Percentiles rank a stretch among this genome's conserved stretches.
Conservation (phyloP, 83 land plant genomes). For the Diphasiastrum complanatum region DNA sequence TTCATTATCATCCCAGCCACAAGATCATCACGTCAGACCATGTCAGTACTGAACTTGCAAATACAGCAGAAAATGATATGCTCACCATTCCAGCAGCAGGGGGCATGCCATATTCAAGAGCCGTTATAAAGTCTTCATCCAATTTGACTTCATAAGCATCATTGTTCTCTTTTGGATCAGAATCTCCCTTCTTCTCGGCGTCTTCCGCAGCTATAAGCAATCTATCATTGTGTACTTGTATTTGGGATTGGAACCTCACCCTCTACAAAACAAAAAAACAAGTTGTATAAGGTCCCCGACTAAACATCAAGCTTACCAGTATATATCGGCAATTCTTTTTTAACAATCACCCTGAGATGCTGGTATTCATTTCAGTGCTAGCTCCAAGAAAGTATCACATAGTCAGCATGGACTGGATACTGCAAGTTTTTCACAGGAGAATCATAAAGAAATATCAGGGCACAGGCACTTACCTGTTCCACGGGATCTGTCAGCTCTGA, state of each 20-base stretch:
- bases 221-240: conserved; percentile 60
- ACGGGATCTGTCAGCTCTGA: conserved; percentile 90
- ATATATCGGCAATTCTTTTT: no score
- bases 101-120: conserved; percentile 93
- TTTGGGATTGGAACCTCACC: conserved; percentile 63
- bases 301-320: no score
- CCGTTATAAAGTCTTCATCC: conserved; percentile 80
- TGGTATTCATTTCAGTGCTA: no score
- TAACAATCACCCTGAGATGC: no score
- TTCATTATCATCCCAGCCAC: no score
- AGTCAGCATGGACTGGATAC: no score
- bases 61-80: neutral
- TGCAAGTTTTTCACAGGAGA: neutral
- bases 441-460: neutral
- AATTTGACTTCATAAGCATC: conserved; percentile 72
- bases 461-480: conserved; percentile 52
- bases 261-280: conserved; percentile 36
- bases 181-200: conserved; percentile 25
- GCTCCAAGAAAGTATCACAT: no score
- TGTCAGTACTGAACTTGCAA: no score
- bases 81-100: conserved; percentile 94
- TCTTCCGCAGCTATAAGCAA: conserved; percentile 29
- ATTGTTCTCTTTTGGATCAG: conserved; percentile 18
- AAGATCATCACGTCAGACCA: no score
- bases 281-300: no score